Base-by-base conservation (phyloP, 768 basidiomycete genomes). In the Agaricus blazei region DNA sequence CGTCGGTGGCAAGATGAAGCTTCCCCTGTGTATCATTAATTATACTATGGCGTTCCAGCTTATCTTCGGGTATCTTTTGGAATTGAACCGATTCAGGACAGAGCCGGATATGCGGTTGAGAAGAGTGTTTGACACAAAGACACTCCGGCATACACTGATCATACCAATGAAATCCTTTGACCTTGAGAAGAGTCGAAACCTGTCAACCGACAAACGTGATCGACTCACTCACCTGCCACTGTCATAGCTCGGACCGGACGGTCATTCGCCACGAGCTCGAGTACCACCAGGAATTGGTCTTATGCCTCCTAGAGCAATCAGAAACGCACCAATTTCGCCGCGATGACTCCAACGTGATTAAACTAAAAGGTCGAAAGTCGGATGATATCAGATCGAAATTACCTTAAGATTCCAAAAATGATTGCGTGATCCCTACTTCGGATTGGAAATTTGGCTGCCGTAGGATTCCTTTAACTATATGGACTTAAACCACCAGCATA, bases 271-370 rank as follows among this genome's bases (percentile, higher is more conserved):
- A 44, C 29, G 14, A 11, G 23, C n/a, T 29, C 29, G 15, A 14
- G 34, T 9, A 34, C 9, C 28, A 24, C 8, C 37, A 40, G 26
- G 36, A 34, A 11, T 8, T 8, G 3, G 15, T 37, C 19, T 43
- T 15, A 6, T 31, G n/a, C 9, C n/a, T 45, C 14, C 23, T 28
- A 19, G 36, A 52, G 1, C 19, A 19, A 19, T 19, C 45, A 19
- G 41, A 44, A 52, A 43, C 43, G 34, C 26, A 34, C 44, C 29
- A 23, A 26, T 40, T 46, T 40, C 24, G 26, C 34, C 44, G 44
- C 19, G 52, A 44, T 26, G 52, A 53, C 44, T 46, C 52, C 52
- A 53, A 53, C 24, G 43, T 19, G 19, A 19, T 19, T 19, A 19
- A 19, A 19, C 19, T 19, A 19, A 19, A 19, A 19, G 37, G 15